Conservation (phyloP, 2,329 filamentous ascomycete genomes). For the Pestalotiopsis sp. region DNA sequence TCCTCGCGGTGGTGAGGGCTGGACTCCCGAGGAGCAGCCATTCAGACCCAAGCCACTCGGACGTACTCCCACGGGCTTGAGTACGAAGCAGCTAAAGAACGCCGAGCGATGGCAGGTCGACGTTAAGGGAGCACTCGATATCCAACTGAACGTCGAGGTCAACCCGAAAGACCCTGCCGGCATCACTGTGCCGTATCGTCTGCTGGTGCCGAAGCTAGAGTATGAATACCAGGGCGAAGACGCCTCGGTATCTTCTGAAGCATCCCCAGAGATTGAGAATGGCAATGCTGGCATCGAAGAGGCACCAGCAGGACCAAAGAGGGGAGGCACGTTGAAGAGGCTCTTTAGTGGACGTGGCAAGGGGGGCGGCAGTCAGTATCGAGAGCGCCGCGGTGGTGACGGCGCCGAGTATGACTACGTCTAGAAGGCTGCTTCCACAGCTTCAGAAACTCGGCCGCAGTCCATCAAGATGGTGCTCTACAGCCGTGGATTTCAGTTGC, state of each 20-base stretch:
- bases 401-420: neutral
- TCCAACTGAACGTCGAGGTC: constrained; percentile 88
- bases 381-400: neutral
- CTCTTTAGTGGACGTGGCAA: constrained; percentile 8
- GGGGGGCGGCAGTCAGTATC: constrained; percentile 2
- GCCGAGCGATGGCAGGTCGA: constrained; percentile 65
- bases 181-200: constrained; percentile 82
- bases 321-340: constrained; percentile 1
- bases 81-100: constrained; percentile 61
- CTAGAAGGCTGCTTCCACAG: neutral
- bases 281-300: constrained; percentile 8
- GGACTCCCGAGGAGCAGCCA: constrained; percentile 13
- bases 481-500: neutral
- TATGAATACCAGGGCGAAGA: constrained; percentile 55
- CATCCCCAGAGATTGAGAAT: constrained; percentile 3
- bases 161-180: constrained; percentile 83
- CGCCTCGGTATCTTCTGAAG: neutral
- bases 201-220: constrained; percentile 80
- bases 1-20: constrained; percentile 3
- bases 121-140: constrained; percentile 81
- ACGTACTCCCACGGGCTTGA: constrained; percentile 71
- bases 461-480: neutral
- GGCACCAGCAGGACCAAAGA: neutral
- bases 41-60: constrained; percentile 51
- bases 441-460: neutral